These are phyloP conservation scores for Purshia tridentata DNA, from an alignment of 306 rosid species.

Conservation along the genomic window DNA sequence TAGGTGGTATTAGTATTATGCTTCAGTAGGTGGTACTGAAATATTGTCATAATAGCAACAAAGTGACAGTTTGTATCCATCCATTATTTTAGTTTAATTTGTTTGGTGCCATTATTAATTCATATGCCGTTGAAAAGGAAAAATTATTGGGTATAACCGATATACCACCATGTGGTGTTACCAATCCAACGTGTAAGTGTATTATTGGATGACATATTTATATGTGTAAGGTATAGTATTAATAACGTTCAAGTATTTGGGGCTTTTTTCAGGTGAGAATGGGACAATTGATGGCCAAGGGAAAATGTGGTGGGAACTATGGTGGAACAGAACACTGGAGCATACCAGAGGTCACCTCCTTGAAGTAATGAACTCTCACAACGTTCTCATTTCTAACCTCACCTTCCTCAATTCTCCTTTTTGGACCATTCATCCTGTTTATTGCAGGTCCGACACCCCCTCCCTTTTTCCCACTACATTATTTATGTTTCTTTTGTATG, in stretches of 20 bases:
- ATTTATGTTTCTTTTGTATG: conserved; percentile 1
- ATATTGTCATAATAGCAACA: neutral
- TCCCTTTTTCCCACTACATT: neutral
- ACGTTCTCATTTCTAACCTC: conserved; percentile 79
- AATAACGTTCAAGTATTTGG: conserved; percentile 20
- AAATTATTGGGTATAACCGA: no score
- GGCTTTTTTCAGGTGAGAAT: conserved; percentile 68
- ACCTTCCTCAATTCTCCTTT: conserved; percentile 88
- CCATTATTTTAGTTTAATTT: neutral
- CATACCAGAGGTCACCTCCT: conserved; percentile 94
- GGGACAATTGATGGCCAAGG: conserved; percentile 95
- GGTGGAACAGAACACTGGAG: conserved; percentile 93
- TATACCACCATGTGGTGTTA: no score
- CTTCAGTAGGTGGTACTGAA: conserved; percentile 6
- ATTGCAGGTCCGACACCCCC: conserved; percentile 62
- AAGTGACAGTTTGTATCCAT: neutral
- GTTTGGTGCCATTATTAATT: neutral
- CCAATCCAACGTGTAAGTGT: no score
- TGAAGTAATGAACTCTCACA: conserved; percentile 73
- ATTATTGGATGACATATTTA: no score
- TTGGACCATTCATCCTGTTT: conserved; percentile 97
- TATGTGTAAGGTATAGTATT: no score
- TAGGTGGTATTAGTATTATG: neutral
- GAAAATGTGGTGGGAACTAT: conserved; percentile 95
- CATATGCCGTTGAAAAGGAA: no score